A percentile compares a stretch with the other conserved stretches of the same genome.
These are phyloP conservation scores for Chrysanthemum lavandulifolium DNA, from an alignment of 129 eudicot genomes.

Conservation along the genomic window DNA sequence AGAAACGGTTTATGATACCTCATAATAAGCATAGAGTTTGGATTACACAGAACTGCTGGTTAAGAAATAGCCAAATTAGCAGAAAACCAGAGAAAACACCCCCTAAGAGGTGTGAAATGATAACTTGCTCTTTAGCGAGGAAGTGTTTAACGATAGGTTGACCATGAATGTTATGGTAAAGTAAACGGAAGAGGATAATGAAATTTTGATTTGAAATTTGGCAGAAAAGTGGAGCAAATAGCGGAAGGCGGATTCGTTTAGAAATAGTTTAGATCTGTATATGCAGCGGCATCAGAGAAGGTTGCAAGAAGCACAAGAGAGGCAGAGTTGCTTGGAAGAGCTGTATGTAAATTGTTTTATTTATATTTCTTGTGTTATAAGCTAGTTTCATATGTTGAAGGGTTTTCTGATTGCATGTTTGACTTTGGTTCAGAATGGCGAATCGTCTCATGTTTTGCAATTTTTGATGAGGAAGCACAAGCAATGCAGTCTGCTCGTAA, in stretches of 20 bases:
- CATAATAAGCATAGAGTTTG: too few relatives aligned
- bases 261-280: slow-evolving; percentile 83
- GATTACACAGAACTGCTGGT: too few relatives aligned
- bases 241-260: slow-evolving; percentile 83
- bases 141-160: slow-evolving; percentile 11
- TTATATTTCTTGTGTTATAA: neutral
- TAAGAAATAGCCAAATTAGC: neutral
- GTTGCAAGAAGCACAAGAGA: slow-evolving; percentile 86
- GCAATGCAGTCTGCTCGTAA: slow-evolving; percentile 92
- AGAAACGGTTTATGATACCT: too few relatives aligned
- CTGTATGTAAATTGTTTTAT: slow-evolving; percentile 47
- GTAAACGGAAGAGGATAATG: neutral
- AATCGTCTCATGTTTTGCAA: slow-evolving; percentile 82
- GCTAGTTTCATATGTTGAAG: neutral
- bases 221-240: slow-evolving; percentile 93
- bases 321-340: slow-evolving; percentile 95
- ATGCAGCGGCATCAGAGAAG: slow-evolving; percentile 66
- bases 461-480: slow-evolving; percentile 95
- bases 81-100: neutral
- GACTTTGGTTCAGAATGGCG: slow-evolving; percentile 63
- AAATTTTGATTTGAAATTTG: slow-evolving; percentile 24
- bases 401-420: slow-evolving; percentile 9
- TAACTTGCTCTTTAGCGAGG: slow-evolving; percentile 1
- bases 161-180: neutral
- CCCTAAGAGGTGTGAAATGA: slow-evolving; percentile 12